Conservation (phyloP, 116 monocot species). For the Trichopus zeylanicus region DNA sequence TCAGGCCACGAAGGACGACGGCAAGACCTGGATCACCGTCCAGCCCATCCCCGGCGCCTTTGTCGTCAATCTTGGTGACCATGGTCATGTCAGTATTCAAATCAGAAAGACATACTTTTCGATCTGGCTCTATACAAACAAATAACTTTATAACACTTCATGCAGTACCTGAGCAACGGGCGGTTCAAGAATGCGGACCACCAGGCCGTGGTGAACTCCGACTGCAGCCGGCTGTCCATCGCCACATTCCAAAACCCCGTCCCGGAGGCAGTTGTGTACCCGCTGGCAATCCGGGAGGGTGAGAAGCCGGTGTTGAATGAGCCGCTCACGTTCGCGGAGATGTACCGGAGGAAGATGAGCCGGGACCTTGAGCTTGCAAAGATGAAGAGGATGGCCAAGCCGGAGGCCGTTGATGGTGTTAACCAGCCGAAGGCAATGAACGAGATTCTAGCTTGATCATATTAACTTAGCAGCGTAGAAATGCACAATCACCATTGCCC, state of each 20-base stretch:
- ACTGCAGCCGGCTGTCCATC: slow-evolving; percentile 60
- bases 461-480: too few relatives aligned
- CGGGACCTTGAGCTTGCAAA: slow-evolving; percentile 66
- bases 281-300: slow-evolving; percentile 54
- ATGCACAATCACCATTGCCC: too few relatives aligned
- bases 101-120: background rate
- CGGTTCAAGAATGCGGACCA: slow-evolving; percentile 90
- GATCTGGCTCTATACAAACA: background rate
- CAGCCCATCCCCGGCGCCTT: slow-evolving; percentile 56
- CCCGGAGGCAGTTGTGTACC: slow-evolving; percentile 66
- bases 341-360: slow-evolving; percentile 82
- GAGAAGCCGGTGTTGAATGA: slow-evolving; percentile 63
- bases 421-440: slow-evolving; percentile 12
- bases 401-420: slow-evolving; percentile 2
- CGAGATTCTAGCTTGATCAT: slow-evolving; percentile 38
- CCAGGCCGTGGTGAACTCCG: slow-evolving; percentile 89
- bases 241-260: slow-evolving; percentile 86
- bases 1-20: slow-evolving; percentile 61
- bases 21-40: slow-evolving; percentile 72
- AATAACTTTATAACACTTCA: too few relatives aligned
- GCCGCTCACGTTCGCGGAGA: slow-evolving; percentile 69
- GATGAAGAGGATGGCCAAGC: slow-evolving; percentile 64
- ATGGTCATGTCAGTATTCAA: slow-evolving; percentile 47
- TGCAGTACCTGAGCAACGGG: slow-evolving; percentile 47
- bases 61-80: slow-evolving; percentile 81